Evolutionary conservation across 306 rosid species (phyloP).

Genomic region (Geum urbanum): DNA sequence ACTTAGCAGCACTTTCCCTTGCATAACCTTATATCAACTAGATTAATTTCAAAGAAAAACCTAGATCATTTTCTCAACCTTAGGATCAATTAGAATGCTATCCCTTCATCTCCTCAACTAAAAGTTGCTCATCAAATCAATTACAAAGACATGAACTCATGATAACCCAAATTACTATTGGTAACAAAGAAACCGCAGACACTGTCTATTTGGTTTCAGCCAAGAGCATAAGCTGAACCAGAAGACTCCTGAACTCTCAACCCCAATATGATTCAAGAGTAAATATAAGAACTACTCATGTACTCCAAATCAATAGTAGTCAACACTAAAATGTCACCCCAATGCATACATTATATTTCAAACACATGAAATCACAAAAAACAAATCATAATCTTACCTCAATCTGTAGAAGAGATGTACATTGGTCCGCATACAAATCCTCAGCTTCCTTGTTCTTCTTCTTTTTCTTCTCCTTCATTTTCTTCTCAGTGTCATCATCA

Average conservation of each 20-base stretch:
- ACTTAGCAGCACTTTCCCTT: neutral
- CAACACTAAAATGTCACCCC: neutral
- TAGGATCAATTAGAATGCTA: neutral
- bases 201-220: no score
- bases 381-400: constrained; percentile 38
- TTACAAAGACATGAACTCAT: constrained; percentile 1
- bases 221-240: neutral
- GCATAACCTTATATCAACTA: neutral
- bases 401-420: constrained; percentile 12
- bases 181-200: neutral
- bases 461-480: neutral
- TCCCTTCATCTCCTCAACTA: neutral
- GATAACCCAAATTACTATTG: neutral
- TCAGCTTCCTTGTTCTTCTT: constrained; percentile 39
- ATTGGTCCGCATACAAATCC: constrained; percentile 17
- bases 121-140: neutral
- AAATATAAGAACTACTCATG: neutral
- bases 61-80: neutral
- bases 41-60: neutral
- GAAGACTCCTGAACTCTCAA: neutral
- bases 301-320: neutral
- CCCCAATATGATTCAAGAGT: neutral
- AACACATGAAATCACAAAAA: constrained; percentile 9
- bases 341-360: constrained; percentile 17
- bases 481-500: neutral